A percentile compares a stretch with the other conserved stretches of the same genome.
Evolutionary conservation across 2,329 filamentous ascomycete genomes (phyloP).

Genomic region (Penicillium sp.): DNA sequence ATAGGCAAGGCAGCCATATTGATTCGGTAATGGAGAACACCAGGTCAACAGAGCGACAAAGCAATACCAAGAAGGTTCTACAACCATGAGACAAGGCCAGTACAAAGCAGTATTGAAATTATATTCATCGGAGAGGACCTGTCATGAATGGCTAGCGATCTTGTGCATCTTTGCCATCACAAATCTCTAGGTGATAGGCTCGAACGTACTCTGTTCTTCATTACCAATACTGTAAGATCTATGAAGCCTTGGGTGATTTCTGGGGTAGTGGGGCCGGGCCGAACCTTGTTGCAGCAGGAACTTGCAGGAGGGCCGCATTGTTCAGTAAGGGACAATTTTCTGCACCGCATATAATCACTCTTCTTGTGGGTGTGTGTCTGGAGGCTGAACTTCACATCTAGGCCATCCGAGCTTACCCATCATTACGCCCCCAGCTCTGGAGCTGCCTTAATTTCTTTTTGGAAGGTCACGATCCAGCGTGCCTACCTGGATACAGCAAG

Average conservation of each 20-base stretch:
- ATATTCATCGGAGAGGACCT: background rate
- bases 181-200: too few relatives aligned
- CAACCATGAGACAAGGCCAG: background rate
- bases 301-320: conserved; percentile 3
- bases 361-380: background rate
- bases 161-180: background rate
- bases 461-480: background rate
- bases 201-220: too few relatives aligned
- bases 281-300: background rate
- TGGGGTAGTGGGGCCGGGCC: conserved; percentile 6
- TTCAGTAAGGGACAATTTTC: background rate
- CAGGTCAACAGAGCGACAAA: background rate
- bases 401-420: background rate
- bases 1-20: background rate
- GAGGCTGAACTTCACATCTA: background rate
- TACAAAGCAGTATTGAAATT: background rate
- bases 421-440: background rate
- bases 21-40: background rate
- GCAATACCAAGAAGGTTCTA: background rate
- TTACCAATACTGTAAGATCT: background rate
- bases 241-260: background rate
- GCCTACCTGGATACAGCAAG: background rate
- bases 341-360: background rate
- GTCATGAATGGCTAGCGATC: background rate
- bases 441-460: background rate